Conservation (phyloP, 2,329 filamentous ascomycete species). For the Proliferodiscus dingleyae region DNA sequence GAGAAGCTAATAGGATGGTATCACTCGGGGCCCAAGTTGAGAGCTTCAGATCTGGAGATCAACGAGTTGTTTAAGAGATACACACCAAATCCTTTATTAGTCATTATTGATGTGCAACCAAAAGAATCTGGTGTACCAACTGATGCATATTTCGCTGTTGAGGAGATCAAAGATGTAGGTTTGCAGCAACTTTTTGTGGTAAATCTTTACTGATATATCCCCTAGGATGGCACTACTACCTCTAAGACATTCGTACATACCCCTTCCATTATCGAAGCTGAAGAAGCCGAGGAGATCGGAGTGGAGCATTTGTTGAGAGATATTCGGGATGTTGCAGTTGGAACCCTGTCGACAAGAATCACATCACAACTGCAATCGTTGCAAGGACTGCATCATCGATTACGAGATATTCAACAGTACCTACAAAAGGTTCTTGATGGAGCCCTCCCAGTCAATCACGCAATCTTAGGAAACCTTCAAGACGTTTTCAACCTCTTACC, state of each 20-base stretch:
- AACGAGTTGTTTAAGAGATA: slow-evolving; percentile 99
- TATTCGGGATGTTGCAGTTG: slow-evolving; percentile 95
- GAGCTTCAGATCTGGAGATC: slow-evolving; percentile 96
- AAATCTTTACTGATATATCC: slow-evolving; percentile 10
- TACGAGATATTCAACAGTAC: slow-evolving; percentile 93
- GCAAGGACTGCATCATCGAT: slow-evolving; percentile 87
- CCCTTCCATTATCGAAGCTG: slow-evolving; percentile 95
- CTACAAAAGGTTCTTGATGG: slow-evolving; percentile 93
- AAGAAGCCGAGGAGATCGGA: slow-evolving; percentile 98
- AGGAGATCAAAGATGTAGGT: slow-evolving; percentile 97
- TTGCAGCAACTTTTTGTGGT: background rate
- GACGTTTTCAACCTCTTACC: slow-evolving; percentile 98
- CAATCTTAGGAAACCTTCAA: slow-evolving; percentile 96
- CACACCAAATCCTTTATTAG: slow-evolving; percentile 89
- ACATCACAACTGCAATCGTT: slow-evolving; percentile 97
- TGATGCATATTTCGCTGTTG: slow-evolving; percentile 97
- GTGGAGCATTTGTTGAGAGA: slow-evolving; percentile 97
- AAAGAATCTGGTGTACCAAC: slow-evolving; percentile 97
- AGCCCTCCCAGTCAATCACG: slow-evolving; percentile 92
- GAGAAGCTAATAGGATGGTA: slow-evolving; percentile 99
- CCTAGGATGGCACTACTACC: slow-evolving; percentile 90
- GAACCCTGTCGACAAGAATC: slow-evolving; percentile 92
- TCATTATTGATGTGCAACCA: slow-evolving; percentile 97
- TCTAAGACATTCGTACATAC: slow-evolving; percentile 98
- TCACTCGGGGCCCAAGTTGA: slow-evolving; percentile 93